Base-by-base conservation (phyloP, 179 eudicot species). In the Corrigiola litoralis region DNA sequence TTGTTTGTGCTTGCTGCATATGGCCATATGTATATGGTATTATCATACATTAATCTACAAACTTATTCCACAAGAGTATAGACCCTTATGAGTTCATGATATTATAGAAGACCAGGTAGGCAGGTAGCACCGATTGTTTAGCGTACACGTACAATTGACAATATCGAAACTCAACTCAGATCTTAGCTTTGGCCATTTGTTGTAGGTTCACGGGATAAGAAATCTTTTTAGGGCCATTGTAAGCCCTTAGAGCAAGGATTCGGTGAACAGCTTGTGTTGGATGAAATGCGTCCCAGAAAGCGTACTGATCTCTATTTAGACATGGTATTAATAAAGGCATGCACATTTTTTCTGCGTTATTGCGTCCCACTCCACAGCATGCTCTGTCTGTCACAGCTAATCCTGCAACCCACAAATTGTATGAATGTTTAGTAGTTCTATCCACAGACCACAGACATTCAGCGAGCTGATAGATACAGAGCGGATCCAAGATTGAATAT, bases 271-370 rank as follows among this genome's bases (percentile, higher is more conserved):
- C 81, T 71, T 88, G 80, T 0, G 96, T 82, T 4, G 97, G 97
- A 73, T 90, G 97, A 58, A 74, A 90, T 9, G 90, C 88, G 71
- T 90, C 97, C 97, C 97, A 90, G 50, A 88, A 90, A 3, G 87
- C 75, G 64, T 82, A 76, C 55, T 84, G 66, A 13, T 72, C 73
- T 68, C 97, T 79, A 48, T 88, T 80, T 4, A 21, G n/a, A 52
- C 97, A 90, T 48, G 97, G 97, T 5, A 75, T 42, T 46, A 61
- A 40, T 32, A 83, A 66, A 2, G 97, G 94, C 32, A 84, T 66
- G 68, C 97, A 91, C 28, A 88, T 84, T 52, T 80, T 74, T 74
- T 86, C 87, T 36, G 90, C 96, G 41, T 71, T 74, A 45, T 87
- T 84, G 59, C 78, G 67, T 34, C 96, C 96, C 4, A 80, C 63